A percentile compares a stretch with the other conserved stretches of the same genome.
These are phyloP conservation scores for Ceratocystis smalleyi DNA, from an alignment of 2,329 filamentous ascomycete species.

Conservation along the genomic window DNA sequence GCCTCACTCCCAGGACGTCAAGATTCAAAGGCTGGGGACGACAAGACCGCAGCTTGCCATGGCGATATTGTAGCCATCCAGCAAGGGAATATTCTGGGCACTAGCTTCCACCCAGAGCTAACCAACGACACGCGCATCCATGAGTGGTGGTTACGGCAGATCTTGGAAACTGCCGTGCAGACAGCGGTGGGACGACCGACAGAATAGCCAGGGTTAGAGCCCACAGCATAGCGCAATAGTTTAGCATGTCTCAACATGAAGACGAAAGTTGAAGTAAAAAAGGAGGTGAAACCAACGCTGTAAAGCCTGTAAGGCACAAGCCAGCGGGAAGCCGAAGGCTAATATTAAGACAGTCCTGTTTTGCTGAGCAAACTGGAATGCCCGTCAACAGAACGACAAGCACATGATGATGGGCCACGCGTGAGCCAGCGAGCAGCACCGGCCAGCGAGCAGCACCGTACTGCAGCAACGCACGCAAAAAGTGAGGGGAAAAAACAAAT, in stretches of 20 bases:
- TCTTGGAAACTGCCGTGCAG: slow-evolving; percentile 18
- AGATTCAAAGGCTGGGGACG: slow-evolving; percentile 44
- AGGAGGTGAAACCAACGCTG: neutral
- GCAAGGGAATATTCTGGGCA: slow-evolving; percentile 85
- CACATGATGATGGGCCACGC: neutral
- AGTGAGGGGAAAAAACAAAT: neutral
- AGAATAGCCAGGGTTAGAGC: neutral
- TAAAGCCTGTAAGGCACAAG: no score
- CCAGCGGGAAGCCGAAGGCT: no score
- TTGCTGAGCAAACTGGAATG: no score
- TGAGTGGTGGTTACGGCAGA: slow-evolving; percentile 77
- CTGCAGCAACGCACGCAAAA: neutral
- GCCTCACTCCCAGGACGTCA: slow-evolving; percentile 33
- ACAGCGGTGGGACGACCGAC: neutral
- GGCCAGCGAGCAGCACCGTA: neutral
- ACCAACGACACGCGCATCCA: slow-evolving; percentile 81
- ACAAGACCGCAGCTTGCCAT: slow-evolving; percentile 24
- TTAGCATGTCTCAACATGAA: neutral
- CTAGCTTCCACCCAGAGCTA: slow-evolving; percentile 89
- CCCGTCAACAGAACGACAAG: neutral
- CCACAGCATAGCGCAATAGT: no score
- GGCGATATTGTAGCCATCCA: slow-evolving; percentile 73
- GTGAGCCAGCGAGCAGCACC: neutral
- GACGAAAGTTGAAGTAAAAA: neutral
- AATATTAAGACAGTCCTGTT: no score